Base-by-base conservation (phyloP, 2,329 filamentous ascomycete species). In the Pestalotiopsis sp. region DNA sequence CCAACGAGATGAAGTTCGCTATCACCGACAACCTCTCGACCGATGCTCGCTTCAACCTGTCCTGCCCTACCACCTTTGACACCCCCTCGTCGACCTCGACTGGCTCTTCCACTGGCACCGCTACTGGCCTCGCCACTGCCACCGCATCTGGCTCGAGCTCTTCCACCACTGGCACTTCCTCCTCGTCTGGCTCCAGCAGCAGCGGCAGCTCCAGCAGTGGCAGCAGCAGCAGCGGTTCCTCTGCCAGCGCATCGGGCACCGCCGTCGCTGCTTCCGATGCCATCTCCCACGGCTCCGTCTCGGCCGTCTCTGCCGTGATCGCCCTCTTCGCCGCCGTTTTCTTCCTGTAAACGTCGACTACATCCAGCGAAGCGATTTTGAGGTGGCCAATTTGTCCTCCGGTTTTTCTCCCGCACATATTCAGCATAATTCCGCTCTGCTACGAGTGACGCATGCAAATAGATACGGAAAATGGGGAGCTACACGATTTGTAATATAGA, bases 1-100 rank as follows among this genome's bases (percentile, higher is more conserved):
- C 83, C 77, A 88, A 89, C 83, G 75, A 83, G 76, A 83, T 86
- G 80, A 87, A 88, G 82, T 89, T 89, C 66, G 86, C 82, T 77
- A 84, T 89, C 71, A 87, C 85, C 75, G 79, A 86, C 69, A 79
- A 88, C 75, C 81, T 89, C 66, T 83, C 80, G 70, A 86, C 84
- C 73, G 84, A 76, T 31, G 83, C 87, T 58, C 78, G 80, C 66
- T 89, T 85, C 78, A 81, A 89, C 76, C 82, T 89, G 67, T 84
- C 80, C 73, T 89, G 87, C 82, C 83, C 84, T 57, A 80, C 78
- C 71, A 78, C 77, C 69, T 82, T 82, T 68, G 76, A 81, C 68
- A 81, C 79, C 60, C 74, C 77, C 68, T 73, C 73, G 58, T 72
- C 76, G 20, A 67, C 73, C 59, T 69, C 74, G 38, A 52, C 73